Base-by-base conservation (phyloP, 202 grass and related monocot genomes). In the Eragrostis tef region DNA sequence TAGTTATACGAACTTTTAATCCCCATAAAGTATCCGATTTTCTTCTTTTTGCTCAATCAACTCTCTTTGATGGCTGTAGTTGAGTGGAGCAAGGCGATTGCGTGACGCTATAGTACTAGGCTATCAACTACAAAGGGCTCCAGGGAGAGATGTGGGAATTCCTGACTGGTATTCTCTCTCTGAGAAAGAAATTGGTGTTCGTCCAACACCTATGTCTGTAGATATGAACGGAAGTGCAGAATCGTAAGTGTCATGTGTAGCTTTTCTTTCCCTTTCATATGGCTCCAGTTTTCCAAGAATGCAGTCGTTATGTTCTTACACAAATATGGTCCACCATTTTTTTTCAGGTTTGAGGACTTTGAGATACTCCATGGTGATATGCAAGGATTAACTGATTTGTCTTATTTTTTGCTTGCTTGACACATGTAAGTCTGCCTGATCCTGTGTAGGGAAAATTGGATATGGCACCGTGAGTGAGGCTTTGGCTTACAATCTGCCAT, bases 121-220 rank as follows among this genome's bases (percentile, higher is more conserved):
- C 52, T 99, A 99, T 89, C 93, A 99, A 86, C 70, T 99, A 50
- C 96, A 96, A 90, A 91, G 96, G 83, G 77, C 85, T 81, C 87
- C 96, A 24, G 93, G 90, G 36, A 89, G 87, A 76, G 96, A 99
- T 79, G 70, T 99, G 16, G 88, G 87, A 54, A 88, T 99, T 84
- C 92, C 96, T 69, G 93, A 95, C 45, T 96, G 93, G 96, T 99
- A 96, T 81, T 99, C 96, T 87, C 85, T 88, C 79, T 92, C 96
- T 15, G 92, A 98, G 78, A 95, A 93, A 85, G 92, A 98, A 91
- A 91, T 83, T 6, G 89, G 92, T 81, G 86, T 91, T 67, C 85
- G 83, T 62, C 78, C 83, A 80, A 67, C 52, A 70, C 72, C 43
- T 7, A 9, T 65, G 48, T 78, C 72, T 86, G 22, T 67, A 71